These are phyloP conservation scores for Penicillium sp. DNA, from an alignment of 2,329 filamentous ascomycete species.

Conservation along the genomic window DNA sequence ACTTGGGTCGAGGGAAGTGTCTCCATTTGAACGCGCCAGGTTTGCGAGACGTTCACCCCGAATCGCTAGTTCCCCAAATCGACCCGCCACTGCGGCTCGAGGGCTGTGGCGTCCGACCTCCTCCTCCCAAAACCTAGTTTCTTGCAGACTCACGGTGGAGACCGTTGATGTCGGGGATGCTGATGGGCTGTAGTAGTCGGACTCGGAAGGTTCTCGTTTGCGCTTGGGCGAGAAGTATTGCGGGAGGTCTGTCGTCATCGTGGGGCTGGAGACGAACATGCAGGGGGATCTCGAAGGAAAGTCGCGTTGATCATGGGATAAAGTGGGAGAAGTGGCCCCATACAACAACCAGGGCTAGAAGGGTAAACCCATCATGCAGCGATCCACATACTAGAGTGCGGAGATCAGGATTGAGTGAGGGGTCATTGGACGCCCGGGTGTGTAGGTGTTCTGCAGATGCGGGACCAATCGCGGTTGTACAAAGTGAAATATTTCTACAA, in stretches of 20 bases:
- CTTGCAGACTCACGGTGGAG: constrained; percentile 33
- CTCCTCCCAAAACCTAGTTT: constrained; percentile 32
- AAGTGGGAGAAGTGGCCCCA: constrained; percentile 5
- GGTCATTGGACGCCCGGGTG: constrained; percentile 21
- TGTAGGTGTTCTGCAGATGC: constrained; percentile 11
- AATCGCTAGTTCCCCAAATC: constrained; percentile 43
- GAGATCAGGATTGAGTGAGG: constrained; percentile 20
- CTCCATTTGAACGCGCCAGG: constrained; percentile 13
- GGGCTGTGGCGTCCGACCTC: constrained; percentile 39
- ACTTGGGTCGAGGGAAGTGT: constrained; percentile 7
- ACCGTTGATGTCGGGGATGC: constrained; percentile 35
- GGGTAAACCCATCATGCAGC: constrained; percentile 13
- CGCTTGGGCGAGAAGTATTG: constrained; percentile 34
- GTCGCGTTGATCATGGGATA: constrained; percentile 4
- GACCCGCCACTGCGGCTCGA: constrained; percentile 40
- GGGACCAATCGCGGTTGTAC: constrained; percentile 10
- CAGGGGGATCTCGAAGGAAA: constrained; percentile 20
- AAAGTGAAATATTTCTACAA: no score
- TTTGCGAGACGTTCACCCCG: constrained; percentile 30
- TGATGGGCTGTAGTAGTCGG: constrained; percentile 29
- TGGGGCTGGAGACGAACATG: constrained; percentile 22
- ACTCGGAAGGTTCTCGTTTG: constrained; percentile 36
- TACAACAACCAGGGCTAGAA: constrained; percentile 12
- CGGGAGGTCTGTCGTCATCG: constrained; percentile 32
- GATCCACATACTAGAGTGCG: constrained; percentile 11